These are phyloP conservation scores for Metschnikowia lochheadii DNA, from an alignment of 805 yeast species.

Conservation along the genomic window DNA sequence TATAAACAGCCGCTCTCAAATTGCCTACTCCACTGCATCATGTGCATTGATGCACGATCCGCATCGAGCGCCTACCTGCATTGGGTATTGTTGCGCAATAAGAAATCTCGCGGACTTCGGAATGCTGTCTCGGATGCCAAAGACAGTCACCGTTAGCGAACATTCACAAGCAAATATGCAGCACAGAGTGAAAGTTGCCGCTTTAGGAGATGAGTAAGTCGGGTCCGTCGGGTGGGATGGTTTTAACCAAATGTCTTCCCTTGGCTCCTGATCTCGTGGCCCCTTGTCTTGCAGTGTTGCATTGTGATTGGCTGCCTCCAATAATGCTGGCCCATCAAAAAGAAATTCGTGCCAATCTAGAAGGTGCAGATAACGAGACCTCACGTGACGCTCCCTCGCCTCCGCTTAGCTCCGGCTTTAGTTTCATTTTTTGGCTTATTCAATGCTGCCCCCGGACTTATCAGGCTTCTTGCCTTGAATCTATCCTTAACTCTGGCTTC, in stretches of 20 bases:
- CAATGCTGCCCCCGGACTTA: too few species aligned
- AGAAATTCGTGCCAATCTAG: neutral
- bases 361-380: neutral
- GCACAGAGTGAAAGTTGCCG: neutral
- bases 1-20: neutral
- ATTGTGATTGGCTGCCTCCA: neutral
- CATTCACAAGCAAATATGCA: neutral
- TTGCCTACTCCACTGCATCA: constrained; percentile 1
- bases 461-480: too few species aligned
- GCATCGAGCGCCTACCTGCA: neutral
- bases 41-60: neutral
- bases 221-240: neutral
- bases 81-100: neutral
- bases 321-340: neutral
- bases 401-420: neutral
- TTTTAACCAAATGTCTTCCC: too few species aligned
- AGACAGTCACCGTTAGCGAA: constrained; percentile 1
- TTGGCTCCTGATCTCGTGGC: too few species aligned
- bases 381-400: neutral
- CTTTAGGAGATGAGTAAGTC: neutral
- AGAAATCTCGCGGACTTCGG: constrained; percentile 2
- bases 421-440: neutral
- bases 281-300: neutral
- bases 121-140: neutral
- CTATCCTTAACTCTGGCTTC: too few species aligned